Evolutionary conservation across 345 rosid species (phyloP).

Genomic region (sweet orange (Citrus sinensis)): DVS_A1.0 CM039163.1:1369001-1369500

Average conservation of each 20-base stretch:
- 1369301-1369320: slow-evolving; percentile 35
- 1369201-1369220: slow-evolving; percentile 32
- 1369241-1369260: slow-evolving; percentile 42
- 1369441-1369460: not conserved
- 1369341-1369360: slow-evolving; percentile 25
- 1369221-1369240: slow-evolving; percentile 39
- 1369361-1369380: slow-evolving; percentile 18
- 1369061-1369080: slow-evolving; percentile 30
- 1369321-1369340: slow-evolving; percentile 25
- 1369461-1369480: slow-evolving; percentile 28
- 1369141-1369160: slow-evolving; percentile 46
- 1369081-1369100: not conserved
- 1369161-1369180: slow-evolving; percentile 22
- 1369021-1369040: slow-evolving; percentile 19
- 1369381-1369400: not conserved
- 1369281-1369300: slow-evolving; percentile 19
- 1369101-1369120: not conserved
- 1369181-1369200: slow-evolving; percentile 30
- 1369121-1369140: slow-evolving; percentile 17
- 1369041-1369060: slow-evolving; percentile 28
- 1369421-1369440: not conserved
- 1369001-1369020: slow-evolving; percentile 44
- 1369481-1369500: slow-evolving; percentile 16
- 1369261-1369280: slow-evolving; percentile 40
- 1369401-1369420: not conserved